Base-by-base conservation (phyloP, 495 filamentous ascomycete species). In the Neurospora pannonica region DNA sequence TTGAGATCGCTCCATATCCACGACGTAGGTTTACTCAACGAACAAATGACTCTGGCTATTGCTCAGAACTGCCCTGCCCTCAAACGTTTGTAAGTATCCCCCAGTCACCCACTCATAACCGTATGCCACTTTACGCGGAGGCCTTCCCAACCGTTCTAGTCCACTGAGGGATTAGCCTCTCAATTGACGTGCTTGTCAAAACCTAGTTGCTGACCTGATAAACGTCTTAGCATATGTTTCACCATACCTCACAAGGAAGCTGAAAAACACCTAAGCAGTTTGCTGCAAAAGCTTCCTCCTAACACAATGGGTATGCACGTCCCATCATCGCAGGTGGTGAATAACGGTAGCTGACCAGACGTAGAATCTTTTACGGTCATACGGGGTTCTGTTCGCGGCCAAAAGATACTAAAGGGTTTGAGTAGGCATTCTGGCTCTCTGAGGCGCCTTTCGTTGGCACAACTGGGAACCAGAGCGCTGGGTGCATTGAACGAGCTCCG, bases 1-100 rank as follows among this genome's bases (percentile, higher is more conserved):
- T 76, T 88, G 1, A 85, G 73, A 7, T 80, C 81, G 5, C 78
- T 94, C 28, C 83, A 85, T 28, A 80, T 93, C 6, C 88, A 83
- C 77, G 85, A 90, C 73, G 91, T 90, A 7, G 84, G 82, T 36
- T 83, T 88, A 24, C 84, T 95, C 0, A 84, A 81, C 62, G 81
- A 85, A 42, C 85, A 87, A 48, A 83, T 84, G 8, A 86, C 86
- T 17, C 78, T 79, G 10, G 83, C 87, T n/a, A 86, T 95, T 38
- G 79, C 82, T 19, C 74, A 84, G 43, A 82, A 87, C 76, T 95
- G 92, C 74, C 89, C 87, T 4, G 77, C 85, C 11, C 92, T 95
- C 76, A 84, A 87, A 54, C 83, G 87, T 38, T 77, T 95, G 78
- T 79, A 75, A 42, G 77, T 75, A 21, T 72, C 9, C 40, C 39